Conservation (phyloP, 192 early-diverging fungal genomes). For the Coemansia sp. region DNA sequence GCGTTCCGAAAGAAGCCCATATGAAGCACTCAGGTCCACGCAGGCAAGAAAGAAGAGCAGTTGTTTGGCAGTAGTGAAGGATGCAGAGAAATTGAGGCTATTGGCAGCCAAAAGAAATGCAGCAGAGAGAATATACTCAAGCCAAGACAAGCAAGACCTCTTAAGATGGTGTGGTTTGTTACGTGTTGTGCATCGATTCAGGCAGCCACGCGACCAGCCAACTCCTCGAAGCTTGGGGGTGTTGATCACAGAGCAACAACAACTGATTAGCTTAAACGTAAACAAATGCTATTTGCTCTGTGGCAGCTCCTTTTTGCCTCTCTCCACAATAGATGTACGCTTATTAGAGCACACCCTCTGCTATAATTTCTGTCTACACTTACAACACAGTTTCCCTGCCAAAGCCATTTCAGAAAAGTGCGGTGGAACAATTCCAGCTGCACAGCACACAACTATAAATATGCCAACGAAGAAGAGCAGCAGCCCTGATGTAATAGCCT, state of each 20-base stretch:
- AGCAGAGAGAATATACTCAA: neutral
- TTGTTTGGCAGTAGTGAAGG: neutral
- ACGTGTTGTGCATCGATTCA: neutral
- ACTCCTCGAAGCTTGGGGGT: neutral
- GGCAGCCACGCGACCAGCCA: neutral
- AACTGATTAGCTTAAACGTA: neutral
- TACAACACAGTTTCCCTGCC: neutral
- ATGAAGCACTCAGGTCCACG: neutral
- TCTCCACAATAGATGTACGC: neutral
- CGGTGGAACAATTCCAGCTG: neutral
- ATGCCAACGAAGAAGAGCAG: constrained; percentile 34
- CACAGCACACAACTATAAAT: neutral
- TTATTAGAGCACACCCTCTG: neutral
- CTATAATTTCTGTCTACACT: neutral
- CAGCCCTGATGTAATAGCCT: constrained; percentile 46
- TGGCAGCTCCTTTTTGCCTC: neutral
- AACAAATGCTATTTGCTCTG: neutral
- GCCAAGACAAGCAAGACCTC: neutral
- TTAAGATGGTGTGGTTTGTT: neutral
- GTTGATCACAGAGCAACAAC: neutral
- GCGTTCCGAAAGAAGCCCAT: constrained; percentile 44
- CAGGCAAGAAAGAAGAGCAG: neutral
- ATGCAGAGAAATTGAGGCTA: neutral
- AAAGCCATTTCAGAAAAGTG: neutral
- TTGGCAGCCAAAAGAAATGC: neutral